Percentiles rank a stretch among this genome's conserved stretches.
These are phyloP conservation scores for Coemansia sp. DNA, from an alignment of 192 early-diverging fungal genomes.

Conservation along the genomic window DNA sequence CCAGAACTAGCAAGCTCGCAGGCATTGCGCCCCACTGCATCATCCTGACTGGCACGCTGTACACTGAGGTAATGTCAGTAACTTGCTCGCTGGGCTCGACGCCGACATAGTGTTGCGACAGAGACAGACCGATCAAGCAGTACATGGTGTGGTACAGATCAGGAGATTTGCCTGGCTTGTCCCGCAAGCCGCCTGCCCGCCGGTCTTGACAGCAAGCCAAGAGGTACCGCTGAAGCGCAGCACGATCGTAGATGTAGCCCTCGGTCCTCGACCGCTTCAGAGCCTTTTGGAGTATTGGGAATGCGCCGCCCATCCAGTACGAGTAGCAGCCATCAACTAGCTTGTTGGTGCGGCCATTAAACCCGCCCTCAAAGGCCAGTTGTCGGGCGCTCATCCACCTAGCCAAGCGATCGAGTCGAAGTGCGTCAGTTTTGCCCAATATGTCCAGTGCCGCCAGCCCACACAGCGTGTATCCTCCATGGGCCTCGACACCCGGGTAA, in stretches of 20 bases:
- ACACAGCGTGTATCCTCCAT: conserved; percentile 96
- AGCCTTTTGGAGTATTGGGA: conserved; percentile 64
- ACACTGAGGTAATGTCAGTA: conserved; percentile 32
- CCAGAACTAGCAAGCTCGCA: conserved; percentile 21
- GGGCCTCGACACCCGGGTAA: conserved; percentile 85
- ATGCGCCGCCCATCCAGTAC: conserved; percentile 89
- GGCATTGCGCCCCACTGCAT: conserved; percentile 50
- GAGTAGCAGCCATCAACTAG: conserved; percentile 99
- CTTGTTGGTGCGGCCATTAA: conserved; percentile 96
- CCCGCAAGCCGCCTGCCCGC: conserved; percentile 76
- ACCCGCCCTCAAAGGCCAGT: conserved; percentile 93
- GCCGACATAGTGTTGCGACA: conserved; percentile 76
- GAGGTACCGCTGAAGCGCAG: conserved; percentile 86
- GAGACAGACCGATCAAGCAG: conserved; percentile 82
- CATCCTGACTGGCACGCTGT: conserved; percentile 46
- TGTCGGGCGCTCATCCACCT: conserved; percentile 81
- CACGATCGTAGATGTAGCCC: conserved; percentile 50
- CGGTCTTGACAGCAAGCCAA: conserved; percentile 81
- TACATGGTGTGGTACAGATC: conserved; percentile 98
- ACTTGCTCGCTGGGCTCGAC: conserved; percentile 29
- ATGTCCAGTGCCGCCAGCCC: conserved; percentile 87
- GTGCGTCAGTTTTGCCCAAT: conserved; percentile 64
- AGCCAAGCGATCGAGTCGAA: conserved; percentile 67
- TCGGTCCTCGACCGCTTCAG: conserved; percentile 59
- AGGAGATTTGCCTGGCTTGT: conserved; percentile 90